Percentiles rank a stretch among this genome's conserved stretches.
These are phyloP conservation scores for Neonectria neomacrospora DNA, from an alignment of 2,329 filamentous ascomycete species.

Conservation along the genomic window DNA sequence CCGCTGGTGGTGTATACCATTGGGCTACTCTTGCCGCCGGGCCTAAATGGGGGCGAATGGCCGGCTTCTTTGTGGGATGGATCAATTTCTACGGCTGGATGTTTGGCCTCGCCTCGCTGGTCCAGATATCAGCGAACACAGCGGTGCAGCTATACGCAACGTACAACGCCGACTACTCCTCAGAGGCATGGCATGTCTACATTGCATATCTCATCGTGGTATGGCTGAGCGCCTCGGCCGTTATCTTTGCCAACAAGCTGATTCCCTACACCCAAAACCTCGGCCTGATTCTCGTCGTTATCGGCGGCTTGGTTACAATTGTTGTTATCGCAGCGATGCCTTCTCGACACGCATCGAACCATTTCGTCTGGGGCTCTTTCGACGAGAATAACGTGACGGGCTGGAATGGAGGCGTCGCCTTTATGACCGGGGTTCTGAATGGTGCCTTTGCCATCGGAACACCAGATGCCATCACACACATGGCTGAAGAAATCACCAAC, in stretches of 20 bases:
- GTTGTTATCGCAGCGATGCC: constrained; percentile 40
- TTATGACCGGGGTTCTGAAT: constrained; percentile 41
- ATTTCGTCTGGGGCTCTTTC: constrained; percentile 41
- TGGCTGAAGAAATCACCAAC: constrained; percentile 40
- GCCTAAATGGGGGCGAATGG: constrained; percentile 38
- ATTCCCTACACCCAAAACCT: constrained; percentile 42
- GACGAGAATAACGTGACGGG: constrained; percentile 41
- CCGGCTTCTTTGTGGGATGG: constrained; percentile 42
- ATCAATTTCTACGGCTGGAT: constrained; percentile 46
- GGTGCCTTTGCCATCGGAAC: constrained; percentile 43
- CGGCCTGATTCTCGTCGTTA: constrained; percentile 37
- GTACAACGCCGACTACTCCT: constrained; percentile 22
- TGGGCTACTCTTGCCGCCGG: constrained; percentile 42
- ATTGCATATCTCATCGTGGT: constrained; percentile 37
- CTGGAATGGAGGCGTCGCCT: constrained; percentile 40
- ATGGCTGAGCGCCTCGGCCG: constrained; percentile 34
- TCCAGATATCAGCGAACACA: constrained; percentile 41
- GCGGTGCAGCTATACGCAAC: constrained; percentile 42
- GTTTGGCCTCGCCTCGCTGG: constrained; percentile 41
- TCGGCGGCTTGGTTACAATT: constrained; percentile 39
- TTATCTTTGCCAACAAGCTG: constrained; percentile 40
- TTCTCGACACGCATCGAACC: constrained; percentile 30
- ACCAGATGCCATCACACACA: constrained; percentile 40
- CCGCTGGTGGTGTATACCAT: constrained; percentile 41
- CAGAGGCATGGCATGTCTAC: constrained; percentile 40